These are phyloP conservation scores for Cicer arietinum DNA, from an alignment of 306 rosid genomes.

Conservation along the genomic window DNA sequence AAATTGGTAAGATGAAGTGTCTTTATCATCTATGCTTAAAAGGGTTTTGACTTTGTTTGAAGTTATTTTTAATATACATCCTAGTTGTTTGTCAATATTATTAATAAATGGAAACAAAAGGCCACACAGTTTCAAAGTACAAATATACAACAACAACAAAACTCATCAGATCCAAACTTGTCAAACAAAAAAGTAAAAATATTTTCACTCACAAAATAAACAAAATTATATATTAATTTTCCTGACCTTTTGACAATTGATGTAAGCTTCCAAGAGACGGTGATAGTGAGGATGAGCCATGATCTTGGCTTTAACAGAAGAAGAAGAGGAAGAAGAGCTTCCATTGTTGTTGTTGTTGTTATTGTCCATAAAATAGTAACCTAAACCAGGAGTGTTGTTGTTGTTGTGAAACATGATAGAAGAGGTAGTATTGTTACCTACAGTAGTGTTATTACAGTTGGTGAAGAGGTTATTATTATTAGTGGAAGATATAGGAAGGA, in stretches of 20 bases:
- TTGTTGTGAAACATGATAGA: slow-evolving; percentile 45
- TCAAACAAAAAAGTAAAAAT: slow-evolving; percentile 23
- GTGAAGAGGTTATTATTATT: slow-evolving; percentile 32
- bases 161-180: slow-evolving; percentile 54
- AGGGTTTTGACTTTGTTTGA: slow-evolving; percentile 43
- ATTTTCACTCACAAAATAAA: too few species aligned
- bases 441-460: slow-evolving; percentile 6
- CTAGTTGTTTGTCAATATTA: background rate
- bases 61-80: background rate
- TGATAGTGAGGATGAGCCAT: slow-evolving; percentile 99
- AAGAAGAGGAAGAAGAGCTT: slow-evolving; percentile 51
- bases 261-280: slow-evolving; percentile 83
- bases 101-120: slow-evolving; percentile 8
- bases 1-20: slow-evolving; percentile 9
- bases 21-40: slow-evolving; percentile 36
- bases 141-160: slow-evolving; percentile 4
- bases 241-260: slow-evolving; percentile 91
- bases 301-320: slow-evolving; percentile 79
- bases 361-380: slow-evolving; percentile 74
- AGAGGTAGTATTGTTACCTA: slow-evolving; percentile 34
- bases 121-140: slow-evolving; percentile 18
- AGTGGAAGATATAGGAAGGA: slow-evolving; percentile 50
- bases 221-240: background rate
- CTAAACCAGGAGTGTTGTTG: slow-evolving; percentile 42
- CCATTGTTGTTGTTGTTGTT: slow-evolving; percentile 47